phyloP scores from a whole-genome alignment of 2,329 filamentous ascomycete genomes.

The Aureobasidium mangrovei region DNA sequence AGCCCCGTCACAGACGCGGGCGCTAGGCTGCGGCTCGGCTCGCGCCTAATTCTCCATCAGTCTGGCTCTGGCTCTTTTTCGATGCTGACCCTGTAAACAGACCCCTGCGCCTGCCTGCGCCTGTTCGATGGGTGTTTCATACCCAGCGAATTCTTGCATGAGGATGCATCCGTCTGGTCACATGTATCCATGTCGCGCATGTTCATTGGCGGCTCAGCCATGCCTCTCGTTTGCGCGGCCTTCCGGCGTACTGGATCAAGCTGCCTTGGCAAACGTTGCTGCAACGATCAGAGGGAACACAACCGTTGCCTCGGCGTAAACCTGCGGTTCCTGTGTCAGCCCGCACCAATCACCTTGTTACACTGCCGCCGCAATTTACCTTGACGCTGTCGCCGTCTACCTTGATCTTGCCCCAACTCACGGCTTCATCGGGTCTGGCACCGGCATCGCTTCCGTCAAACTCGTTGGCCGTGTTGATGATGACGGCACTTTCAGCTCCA shows the following conservation, averaged over 20 bases:
- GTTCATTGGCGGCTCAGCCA: not conserved
- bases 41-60: constrained; percentile 10
- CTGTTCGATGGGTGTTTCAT: not conserved
- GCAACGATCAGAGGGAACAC: constrained; percentile 61
- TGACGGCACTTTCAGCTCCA: constrained; percentile 91
- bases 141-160: not conserved
- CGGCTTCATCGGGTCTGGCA: constrained; percentile 87
- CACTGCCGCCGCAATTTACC: constrained; percentile 39
- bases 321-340: constrained; percentile 26
- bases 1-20: not conserved
- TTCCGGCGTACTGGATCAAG: not conserved
- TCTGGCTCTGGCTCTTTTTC: not conserved
- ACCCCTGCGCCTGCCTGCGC: not conserved
- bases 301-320: constrained; percentile 59
- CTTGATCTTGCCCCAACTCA: constrained; percentile 99
- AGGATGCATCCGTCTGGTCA: not conserved
- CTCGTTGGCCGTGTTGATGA: constrained; percentile 94
- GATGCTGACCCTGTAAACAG: not conserved
- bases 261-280: constrained; percentile 51
- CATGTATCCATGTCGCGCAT: not conserved
- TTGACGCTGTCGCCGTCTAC: constrained; percentile 80
- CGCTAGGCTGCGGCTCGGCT: constrained; percentile 11
- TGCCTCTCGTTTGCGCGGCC: not conserved
- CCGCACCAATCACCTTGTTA: not conserved
- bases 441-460: constrained; percentile 97